Percentiles rank a stretch among this genome's conserved stretches.
Evolutionary conservation across 2,329 filamentous ascomycete species (phyloP).

Genomic region (Mycogone perniciosa): DNA sequence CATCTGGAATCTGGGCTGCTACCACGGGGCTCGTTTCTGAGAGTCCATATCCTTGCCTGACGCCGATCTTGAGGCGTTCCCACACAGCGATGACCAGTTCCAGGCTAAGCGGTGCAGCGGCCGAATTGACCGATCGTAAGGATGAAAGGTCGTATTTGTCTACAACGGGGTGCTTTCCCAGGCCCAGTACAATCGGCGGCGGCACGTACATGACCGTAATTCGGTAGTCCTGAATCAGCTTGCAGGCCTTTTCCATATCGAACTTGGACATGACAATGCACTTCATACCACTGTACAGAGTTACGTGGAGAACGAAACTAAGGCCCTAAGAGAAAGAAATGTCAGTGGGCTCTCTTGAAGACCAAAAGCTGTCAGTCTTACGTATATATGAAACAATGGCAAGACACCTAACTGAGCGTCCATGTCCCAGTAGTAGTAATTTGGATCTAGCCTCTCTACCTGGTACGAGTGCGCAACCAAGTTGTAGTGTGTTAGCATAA

Average conservation of each 20-base stretch:
- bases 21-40: conserved; percentile 80
- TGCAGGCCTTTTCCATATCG: conserved; percentile 72
- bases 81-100: conserved; percentile 75
- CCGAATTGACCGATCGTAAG: conserved; percentile 78
- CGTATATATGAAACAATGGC: conserved; percentile 90
- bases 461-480: conserved; percentile 69
- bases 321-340: conserved; percentile 22
- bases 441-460: conserved; percentile 45
- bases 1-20: conserved; percentile 64
- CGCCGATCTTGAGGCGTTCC: conserved; percentile 64
- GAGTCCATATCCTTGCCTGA: conserved; percentile 91
- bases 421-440: conserved; percentile 51
- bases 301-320: conserved; percentile 24
- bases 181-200: conserved; percentile 73
- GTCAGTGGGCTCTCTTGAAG: too few relatives aligned
- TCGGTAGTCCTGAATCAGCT: conserved; percentile 64
- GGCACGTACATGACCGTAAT: conserved; percentile 78
- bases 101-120: conserved; percentile 74
- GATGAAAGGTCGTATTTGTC: conserved; percentile 74
- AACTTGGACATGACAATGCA: conserved; percentile 70
- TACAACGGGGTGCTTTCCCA: conserved; percentile 73
- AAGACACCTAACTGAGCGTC: conserved; percentile 74
- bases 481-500: conserved; percentile 78
- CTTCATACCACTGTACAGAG: conserved; percentile 55
- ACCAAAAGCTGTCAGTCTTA: conserved; percentile 30